Evolutionary conservation across 2,329 filamentous ascomycete genomes (phyloP), one percentile per base, ranked within the genome.

Genomic region (Fusarium abutilonis): DNA sequence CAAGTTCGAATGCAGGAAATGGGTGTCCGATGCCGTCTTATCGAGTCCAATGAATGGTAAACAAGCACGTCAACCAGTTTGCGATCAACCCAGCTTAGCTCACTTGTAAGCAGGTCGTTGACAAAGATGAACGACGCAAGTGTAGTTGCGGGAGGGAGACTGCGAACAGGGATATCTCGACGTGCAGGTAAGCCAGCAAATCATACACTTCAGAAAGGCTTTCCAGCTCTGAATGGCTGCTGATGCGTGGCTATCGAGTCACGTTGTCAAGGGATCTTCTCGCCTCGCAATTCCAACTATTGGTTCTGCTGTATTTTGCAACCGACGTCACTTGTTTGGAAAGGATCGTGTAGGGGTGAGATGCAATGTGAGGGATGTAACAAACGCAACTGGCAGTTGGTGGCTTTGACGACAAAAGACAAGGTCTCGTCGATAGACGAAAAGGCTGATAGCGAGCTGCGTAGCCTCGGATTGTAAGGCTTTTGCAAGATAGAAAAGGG

Each of bases 191-290:
- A 52, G 32, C 50, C 41, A 58, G 55, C 68, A 70, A 70, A 70
- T 70, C 68, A 70, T 53, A 66, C 46, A 64, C 42, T 48, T 52
- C 38, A 66, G 51, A 53, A 41, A 40, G 34, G 56, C 42, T 50
- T 52, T 67, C 39, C 44, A 42, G 48, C 59, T 65, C 50, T 70
- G 68, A 70, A 68, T 70, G 68, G 68, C 54, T 55, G 61, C 57
- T 34, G 41, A 54, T 49, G 50, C 62, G 60, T 62, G 63, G 63
- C 61, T 67, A 51, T 58, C 50, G 51, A 60, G 57, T 55, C 57
- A 60, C 66, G 67, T 63, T 58, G 59, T 60, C 28, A 57, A 65
- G 53, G 52, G 60, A 58, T 49, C 43, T 42, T 60, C 46, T 61
- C 64, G 68, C 66, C 68, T 64, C 38, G 56, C 44, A 65, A 60